Evolutionary conservation across 371 early-diverging fungal species (phyloP).

Genomic region (Apophysomyces trapeziformis): DNA sequence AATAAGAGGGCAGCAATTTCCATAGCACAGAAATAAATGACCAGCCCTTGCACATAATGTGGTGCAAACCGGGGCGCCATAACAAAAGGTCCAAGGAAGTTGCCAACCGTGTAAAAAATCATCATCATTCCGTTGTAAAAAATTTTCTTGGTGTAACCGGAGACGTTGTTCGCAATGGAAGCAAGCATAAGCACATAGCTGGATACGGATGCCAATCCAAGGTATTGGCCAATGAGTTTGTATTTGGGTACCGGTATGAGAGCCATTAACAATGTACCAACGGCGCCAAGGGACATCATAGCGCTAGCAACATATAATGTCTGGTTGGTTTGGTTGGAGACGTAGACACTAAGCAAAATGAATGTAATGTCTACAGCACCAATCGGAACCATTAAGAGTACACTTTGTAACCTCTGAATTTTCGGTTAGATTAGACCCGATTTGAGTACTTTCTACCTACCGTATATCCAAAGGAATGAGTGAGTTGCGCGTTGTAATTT

Average conservation of each 20-base stretch:
- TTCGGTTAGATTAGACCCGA: background rate
- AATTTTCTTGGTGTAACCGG: conserved; percentile 35
- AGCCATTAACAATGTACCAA: conserved; percentile 38
- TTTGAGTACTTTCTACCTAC: conserved; percentile 20
- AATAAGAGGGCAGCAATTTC: conserved; percentile 17
- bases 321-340: conserved; percentile 23
- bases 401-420: conserved; percentile 34
- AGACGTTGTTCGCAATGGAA: conserved; percentile 25
- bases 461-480: conserved; percentile 38
- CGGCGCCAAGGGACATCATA: conserved; percentile 30
- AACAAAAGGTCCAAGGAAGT: conserved; percentile 31
- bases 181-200: conserved; percentile 37
- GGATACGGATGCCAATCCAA: conserved; percentile 33
- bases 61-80: conserved; percentile 23
- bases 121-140: conserved; percentile 36
- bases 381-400: conserved; percentile 35
- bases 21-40: conserved; percentile 20
- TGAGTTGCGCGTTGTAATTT: conserved; percentile 37
- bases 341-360: conserved; percentile 27
- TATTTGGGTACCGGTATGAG: conserved; percentile 30
- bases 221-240: conserved; percentile 39
- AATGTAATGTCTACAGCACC: conserved; percentile 38
- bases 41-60: conserved; percentile 21
- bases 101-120: conserved; percentile 35
- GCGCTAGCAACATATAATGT: conserved; percentile 29